Percentiles rank a stretch among this genome's conserved stretches.
Evolutionary conservation across 345 rosid species (phyloP).

Genomic region (Lepidium aucheri): DNA sequence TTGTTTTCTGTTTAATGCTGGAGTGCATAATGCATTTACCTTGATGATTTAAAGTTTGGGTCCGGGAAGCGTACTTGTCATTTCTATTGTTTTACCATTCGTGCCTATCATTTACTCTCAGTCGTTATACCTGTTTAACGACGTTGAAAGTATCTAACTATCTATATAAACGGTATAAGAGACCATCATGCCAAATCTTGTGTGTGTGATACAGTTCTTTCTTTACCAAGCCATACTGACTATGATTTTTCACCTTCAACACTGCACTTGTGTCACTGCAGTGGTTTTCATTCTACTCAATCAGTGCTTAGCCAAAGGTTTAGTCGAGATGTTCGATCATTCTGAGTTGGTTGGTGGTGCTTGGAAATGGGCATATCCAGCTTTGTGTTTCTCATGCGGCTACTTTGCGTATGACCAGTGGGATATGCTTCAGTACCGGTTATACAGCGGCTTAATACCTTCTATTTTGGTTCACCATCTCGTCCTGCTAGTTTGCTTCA

Average conservation of each 20-base stretch:
- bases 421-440: slow-evolving; percentile 76
- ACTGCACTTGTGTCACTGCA: slow-evolving; percentile 23
- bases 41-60: background rate
- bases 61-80: background rate
- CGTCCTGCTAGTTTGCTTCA: slow-evolving; percentile 79
- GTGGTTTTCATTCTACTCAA: slow-evolving; percentile 61
- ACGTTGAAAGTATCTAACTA: background rate
- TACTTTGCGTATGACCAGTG: slow-evolving; percentile 93
- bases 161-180: background rate
- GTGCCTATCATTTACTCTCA: background rate
- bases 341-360: slow-evolving; percentile 46
- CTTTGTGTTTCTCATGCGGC: slow-evolving; percentile 83
- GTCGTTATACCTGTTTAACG: background rate
- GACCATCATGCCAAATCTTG: background rate
- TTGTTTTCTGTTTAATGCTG: background rate
- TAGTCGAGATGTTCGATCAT: slow-evolving; percentile 61
- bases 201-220: background rate
- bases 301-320: slow-evolving; percentile 40
- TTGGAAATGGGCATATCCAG: slow-evolving; percentile 79
- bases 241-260: slow-evolving; percentile 3
- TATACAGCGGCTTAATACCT: slow-evolving; percentile 77
- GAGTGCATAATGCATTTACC: background rate
- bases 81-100: background rate
- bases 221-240: slow-evolving; percentile 3
- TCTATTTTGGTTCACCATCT: slow-evolving; percentile 74